phyloP scores from a whole-genome alignment of 768 basidiomycete genomes.

The Mycena capillaripes region DNA sequence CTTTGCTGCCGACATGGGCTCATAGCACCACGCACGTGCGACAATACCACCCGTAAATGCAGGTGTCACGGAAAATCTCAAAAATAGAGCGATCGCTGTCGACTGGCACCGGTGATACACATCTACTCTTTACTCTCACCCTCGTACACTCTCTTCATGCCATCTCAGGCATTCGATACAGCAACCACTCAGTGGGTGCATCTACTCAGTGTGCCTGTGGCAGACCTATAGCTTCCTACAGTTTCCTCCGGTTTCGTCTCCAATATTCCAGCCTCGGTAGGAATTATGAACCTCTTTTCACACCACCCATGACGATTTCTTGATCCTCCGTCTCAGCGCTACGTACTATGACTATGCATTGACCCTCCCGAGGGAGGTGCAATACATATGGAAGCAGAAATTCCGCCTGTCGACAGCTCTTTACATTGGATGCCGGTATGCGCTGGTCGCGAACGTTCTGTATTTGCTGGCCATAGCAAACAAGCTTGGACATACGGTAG shows the following conservation, averaged over 20 bases:
- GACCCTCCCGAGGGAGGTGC: too few relatives aligned
- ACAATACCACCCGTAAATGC: background rate
- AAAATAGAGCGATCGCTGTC: background rate
- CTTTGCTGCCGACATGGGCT: background rate
- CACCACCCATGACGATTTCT: background rate
- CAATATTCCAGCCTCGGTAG: slow-evolving; percentile 2
- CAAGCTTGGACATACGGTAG: background rate
- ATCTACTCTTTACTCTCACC: background rate
- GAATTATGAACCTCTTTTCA: background rate
- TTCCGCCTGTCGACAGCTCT: too few relatives aligned
- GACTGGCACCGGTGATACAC: background rate
- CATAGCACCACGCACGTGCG: background rate
- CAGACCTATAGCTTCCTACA: background rate
- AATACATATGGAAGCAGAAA: too few relatives aligned
- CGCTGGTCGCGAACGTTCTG: too few relatives aligned
- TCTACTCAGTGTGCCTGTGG: background rate
- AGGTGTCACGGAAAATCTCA: background rate
- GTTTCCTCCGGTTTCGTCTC: too few relatives aligned
- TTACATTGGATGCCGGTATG: too few relatives aligned
- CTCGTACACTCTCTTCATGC: background rate
- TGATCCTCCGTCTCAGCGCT: background rate
- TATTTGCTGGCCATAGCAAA: background rate
- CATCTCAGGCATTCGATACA: background rate
- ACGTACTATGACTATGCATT: background rate
- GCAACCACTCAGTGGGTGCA: background rate